Base-by-base conservation (phyloP, 2,329 filamentous ascomycete species). In the Sporothrix variecibatus region DNA sequence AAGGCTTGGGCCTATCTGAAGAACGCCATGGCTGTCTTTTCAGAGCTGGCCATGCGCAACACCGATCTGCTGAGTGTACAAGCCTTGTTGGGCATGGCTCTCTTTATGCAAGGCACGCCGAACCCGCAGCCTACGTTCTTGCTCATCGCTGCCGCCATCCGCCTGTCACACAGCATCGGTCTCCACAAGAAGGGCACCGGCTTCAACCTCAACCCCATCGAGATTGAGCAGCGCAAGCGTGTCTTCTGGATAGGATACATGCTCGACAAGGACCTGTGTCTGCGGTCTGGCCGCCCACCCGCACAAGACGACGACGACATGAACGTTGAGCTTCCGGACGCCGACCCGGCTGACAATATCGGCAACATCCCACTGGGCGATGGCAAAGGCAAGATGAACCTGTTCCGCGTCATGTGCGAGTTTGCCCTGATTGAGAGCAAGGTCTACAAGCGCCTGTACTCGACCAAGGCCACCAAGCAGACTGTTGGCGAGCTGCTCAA, bases 1-100 rank as follows among this genome's bases (percentile, higher is more conserved):
- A 97, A 97, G 81, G 95, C 95, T 0, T 98, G 96, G 95, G 92
- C 91, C 1, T 97, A 98, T 81, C 85, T 99, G 78, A 98, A 99
- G 85, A 99, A 99, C 80, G 95, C 95, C 20, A 93, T 98, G 89
- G 94, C 93, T 23, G 94, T 97, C 60, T 92, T 97, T 80, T 91
- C 94, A 0, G 96, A 99, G 82, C 85, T 99, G 74, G 95, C 94
- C 0, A 95, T 99, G 92, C 92, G 95, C 60, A 98, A 98, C 80
- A 97, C 95, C 8, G 96, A 99, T 83, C 86, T 99, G 26, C 85
- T 98, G 53, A 98, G 95, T 79, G 95, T 99, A 2, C 96, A 99
- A 82, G 96, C 95, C 17, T 86, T 99, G 65, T 85, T 98, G 34
- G 96, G 95, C 75, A 97, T 98, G 92, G 91, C 94, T 2, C 86